Evolutionary conservation across 225 moss, liverwort and hornwort genomes (phyloP), one percentile per base, ranked within the genome.

Genomic region (Marchantia paleacea): DNA sequence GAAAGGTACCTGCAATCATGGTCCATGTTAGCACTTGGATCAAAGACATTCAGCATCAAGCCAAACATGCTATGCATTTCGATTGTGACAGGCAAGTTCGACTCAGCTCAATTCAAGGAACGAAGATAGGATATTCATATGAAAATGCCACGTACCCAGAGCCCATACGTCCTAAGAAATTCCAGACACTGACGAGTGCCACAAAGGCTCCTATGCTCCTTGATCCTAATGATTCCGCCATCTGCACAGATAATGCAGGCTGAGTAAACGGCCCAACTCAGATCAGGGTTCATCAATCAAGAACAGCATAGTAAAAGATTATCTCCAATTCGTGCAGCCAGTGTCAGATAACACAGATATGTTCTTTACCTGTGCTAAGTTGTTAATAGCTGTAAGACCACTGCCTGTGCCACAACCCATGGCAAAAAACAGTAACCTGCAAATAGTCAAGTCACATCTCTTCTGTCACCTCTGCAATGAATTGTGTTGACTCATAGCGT

Each of bases 361-460:
- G 26, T 9, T 10, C 15, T 18, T 49, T 29, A 96, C 96, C 92
- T 96, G 96, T 55, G 94, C 96, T 79, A 96, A 89, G 81, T 96
- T 96, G 87, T 96, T 96, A 71, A 96, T 96, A 66, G 96, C 96
- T 22, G 96, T 92, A 67, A 96, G 86, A 79, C 96, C 96, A 84
- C 94, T 96, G 65, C 96, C 96, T 62, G 96, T 94, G 74, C 96
- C 96, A 85, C 96, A 96, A 75, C 96, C 96, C 96, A 96, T 96
- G 31, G 96, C 96, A 80, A 96, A 94, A 81, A 96, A 96, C 19
- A 96, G 86, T 82, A 96, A 79, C 96, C 96, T 96, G 87, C 80
- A 85, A 54, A 53, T 52, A 64, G 78, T 39, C 12, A 7, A 50
- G 39, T 5, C 39, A 39, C 39, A 39, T 39, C 3, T 39, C 39